A percentile compares a stretch with the other conserved stretches of the same genome.
Evolutionary conservation across 495 filamentous ascomycete species (phyloP).

Genomic region (Xeromyces bisporus): DNA sequence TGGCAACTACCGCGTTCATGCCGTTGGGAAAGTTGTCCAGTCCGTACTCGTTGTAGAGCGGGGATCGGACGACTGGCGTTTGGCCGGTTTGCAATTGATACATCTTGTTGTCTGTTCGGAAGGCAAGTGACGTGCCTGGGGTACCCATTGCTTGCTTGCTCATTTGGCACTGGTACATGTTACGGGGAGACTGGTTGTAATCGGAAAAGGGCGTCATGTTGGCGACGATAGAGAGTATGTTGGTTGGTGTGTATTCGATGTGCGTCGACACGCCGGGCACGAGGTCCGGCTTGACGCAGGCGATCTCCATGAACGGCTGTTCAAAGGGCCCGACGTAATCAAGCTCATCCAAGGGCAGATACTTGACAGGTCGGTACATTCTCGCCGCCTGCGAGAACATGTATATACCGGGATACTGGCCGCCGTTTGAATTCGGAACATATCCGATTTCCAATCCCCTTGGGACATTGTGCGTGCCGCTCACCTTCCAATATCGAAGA

Average conservation of each 20-base stretch:
- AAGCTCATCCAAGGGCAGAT: conserved; percentile 64
- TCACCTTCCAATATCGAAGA: conserved; percentile 87
- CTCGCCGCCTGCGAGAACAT: conserved; percentile 71
- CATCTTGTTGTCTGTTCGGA: conserved; percentile 92
- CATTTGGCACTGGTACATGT: conserved; percentile 99
- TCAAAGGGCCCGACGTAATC: conserved; percentile 88
- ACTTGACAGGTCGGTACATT: conserved; percentile 85
- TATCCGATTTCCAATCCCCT: conserved; percentile 79
- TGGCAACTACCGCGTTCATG: conserved; percentile 90
- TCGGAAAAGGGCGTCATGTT: conserved; percentile 99
- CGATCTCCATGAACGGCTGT: conserved; percentile 97
- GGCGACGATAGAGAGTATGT: conserved; percentile 92
- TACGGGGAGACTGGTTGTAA: conserved; percentile 95
- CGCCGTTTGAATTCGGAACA: conserved; percentile 67
- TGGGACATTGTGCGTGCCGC: conserved; percentile 71
- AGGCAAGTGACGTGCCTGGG: conserved; percentile 66
- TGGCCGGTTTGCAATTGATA: conserved; percentile 93
- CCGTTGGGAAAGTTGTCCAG: conserved; percentile 98
- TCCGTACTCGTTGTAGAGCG: conserved; percentile 87
- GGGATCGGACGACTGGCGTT: conserved; percentile 81
- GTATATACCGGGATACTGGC: conserved; percentile 91
- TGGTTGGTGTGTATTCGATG: conserved; percentile 87
- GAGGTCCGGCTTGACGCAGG: conserved; percentile 68
- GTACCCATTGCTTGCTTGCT: conserved; percentile 99
- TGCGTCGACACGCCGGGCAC: conserved; percentile 77